Base-by-base conservation (phyloP, 1,284 basidiomycete species). In the Filobasidium uniguttulatum region DNA sequence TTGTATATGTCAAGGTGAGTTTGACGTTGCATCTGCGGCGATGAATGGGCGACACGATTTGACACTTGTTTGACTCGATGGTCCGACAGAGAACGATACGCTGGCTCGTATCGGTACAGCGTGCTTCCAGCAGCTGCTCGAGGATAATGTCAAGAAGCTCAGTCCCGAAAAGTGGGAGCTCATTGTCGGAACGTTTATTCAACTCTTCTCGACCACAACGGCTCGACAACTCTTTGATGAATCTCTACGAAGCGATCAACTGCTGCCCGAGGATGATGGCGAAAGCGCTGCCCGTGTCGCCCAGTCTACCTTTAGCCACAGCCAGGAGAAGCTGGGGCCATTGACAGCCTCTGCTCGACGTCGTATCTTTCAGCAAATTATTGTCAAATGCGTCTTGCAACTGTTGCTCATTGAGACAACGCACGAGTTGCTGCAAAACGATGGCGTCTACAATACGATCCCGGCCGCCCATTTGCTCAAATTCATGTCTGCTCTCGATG, bases 371-470 rank as follows among this genome's bases (percentile, higher is more conserved):
- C 88, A 91, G 66, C 93, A 98, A 69, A 97, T 99, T 68, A 98
- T 99, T 58, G 90, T 98, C 61, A 98, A 98, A 82, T 99, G 94
- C 67, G 94, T 99, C 25, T 77, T 99, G 29, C 94, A 99, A 64
- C 73, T 99, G 17, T 75, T 98, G 48, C 77, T 99, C 38, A 98
- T 99, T 61, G 94, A 99, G 71, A 98, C 89, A 17, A 93, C 90
- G 6, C 89, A 93, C 64, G 94, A 98, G 61, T 75, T 99, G 14
- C 76, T 99, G 31, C 85, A 89, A 54, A 94, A 93, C 62, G 77
- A 86, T 56, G 80, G 84, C 46, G 86, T 99, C 44, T 98, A 98
- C 72, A 77, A 76, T 47, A 87, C 85, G 3, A 98, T 99, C 60
- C 94, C 94, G 26, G 87, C 93, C 0, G 81, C 86, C 52, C 88